Evolutionary conservation across 495 filamentous ascomycete species (phyloP).

Genomic region (Podospora bellae-mahoneyi): DNA sequence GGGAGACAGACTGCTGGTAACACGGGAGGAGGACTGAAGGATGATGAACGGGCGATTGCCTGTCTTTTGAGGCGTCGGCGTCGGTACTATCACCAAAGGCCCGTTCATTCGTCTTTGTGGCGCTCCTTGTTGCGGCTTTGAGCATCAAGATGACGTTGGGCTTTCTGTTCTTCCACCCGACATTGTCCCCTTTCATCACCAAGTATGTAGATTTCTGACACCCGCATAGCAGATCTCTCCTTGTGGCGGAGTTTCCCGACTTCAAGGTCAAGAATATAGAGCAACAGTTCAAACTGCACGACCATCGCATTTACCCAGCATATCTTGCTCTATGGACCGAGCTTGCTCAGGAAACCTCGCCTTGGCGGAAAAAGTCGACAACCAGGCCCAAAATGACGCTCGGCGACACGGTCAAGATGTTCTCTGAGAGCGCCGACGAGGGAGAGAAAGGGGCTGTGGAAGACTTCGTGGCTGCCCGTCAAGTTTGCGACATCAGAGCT

Average conservation of each 20-base stretch:
- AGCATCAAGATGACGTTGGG: no score
- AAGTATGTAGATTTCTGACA: not conserved
- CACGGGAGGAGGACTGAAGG: no score
- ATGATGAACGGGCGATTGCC: no score
- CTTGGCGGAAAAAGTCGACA: not conserved
- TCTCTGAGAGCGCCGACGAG: not conserved
- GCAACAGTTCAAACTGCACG: slow-evolving; percentile 15
- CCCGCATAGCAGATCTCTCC: slow-evolving; percentile 22
- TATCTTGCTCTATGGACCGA: slow-evolving; percentile 32
- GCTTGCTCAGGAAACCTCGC: not conserved
- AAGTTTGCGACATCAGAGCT: slow-evolving; percentile 19
- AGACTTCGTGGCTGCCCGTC: slow-evolving; percentile 31
- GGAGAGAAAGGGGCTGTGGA: slow-evolving; percentile 28
- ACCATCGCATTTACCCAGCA: slow-evolving; percentile 28
- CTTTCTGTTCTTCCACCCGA: no score
- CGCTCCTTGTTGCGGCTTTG: no score
- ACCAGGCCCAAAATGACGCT: not conserved
- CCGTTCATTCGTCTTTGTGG: no score
- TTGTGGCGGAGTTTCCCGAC: slow-evolving; percentile 28
- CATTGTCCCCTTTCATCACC: no score
- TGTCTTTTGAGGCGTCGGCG: no score
- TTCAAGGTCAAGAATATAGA: slow-evolving; percentile 25
- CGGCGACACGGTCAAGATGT: not conserved
- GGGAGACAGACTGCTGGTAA: no score
- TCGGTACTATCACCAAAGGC: no score